These are phyloP conservation scores for Lactifluus rugatus DNA, from an alignment of 768 basidiomycete species.

Conservation along the genomic window DNA sequence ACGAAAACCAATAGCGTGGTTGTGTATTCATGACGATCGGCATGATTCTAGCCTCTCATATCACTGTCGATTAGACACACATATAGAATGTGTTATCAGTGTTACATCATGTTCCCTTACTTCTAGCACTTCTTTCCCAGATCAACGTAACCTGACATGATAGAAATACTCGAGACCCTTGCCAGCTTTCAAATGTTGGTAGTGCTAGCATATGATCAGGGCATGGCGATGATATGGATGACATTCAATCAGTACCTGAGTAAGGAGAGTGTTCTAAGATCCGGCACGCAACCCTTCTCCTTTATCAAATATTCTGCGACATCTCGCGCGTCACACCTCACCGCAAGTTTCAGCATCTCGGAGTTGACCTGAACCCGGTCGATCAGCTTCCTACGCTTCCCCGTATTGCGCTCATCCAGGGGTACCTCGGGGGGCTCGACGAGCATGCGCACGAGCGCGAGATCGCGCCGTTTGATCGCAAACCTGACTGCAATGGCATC, in stretches of 20 bases:
- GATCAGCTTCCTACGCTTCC: constrained; percentile 45
- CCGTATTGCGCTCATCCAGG: constrained; percentile 5
- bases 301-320: constrained; percentile 60
- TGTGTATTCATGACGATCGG: constrained; percentile 15
- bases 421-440: constrained; percentile 39
- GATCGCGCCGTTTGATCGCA: constrained; percentile 63
- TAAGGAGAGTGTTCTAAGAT: constrained; percentile 48
- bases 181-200: neutral
- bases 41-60: constrained; percentile 8
- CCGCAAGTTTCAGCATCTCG: constrained; percentile 57
- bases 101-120: neutral
- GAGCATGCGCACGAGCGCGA: constrained; percentile 63
- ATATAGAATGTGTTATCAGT: constrained; percentile 2
- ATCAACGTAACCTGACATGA: neutral
- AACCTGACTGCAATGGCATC: constrained; percentile 57
- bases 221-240: neutral
- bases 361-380: constrained; percentile 48
- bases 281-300: constrained; percentile 66
- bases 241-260: neutral
- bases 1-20: neutral
- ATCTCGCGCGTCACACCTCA: constrained; percentile 53
- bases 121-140: neutral
- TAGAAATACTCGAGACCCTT: neutral
- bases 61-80: constrained; percentile 18
- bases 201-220: neutral